phyloP scores from a whole-genome alignment of 768 basidiomycete genomes.

The Suillus subaureus region DNA sequence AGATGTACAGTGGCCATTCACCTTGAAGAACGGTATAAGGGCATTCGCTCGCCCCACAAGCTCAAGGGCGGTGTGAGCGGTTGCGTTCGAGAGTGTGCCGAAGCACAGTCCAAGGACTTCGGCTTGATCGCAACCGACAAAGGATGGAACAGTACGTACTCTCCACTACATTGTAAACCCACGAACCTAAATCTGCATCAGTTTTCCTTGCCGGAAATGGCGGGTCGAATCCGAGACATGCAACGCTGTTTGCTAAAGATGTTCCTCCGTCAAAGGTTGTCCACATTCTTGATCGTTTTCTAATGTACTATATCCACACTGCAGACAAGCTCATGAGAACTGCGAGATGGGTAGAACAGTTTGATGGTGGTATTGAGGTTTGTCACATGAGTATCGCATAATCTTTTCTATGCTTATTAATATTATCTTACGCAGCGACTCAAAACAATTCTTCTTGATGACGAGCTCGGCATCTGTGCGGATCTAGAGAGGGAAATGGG shows the following conservation, averaged over 20 bases:
- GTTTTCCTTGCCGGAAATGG: conserved; percentile 75
- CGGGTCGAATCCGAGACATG: conserved; percentile 62
- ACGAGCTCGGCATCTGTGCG: conserved; percentile 70
- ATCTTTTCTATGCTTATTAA: neutral
- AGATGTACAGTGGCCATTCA: conserved; percentile 53
- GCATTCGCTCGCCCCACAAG: conserved; percentile 71
- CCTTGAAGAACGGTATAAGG: conserved; percentile 73
- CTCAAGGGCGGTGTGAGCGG: conserved; percentile 78
- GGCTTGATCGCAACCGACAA: conserved; percentile 78
- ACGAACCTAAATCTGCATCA: conserved; percentile 17
- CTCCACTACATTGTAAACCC: conserved; percentile 3
- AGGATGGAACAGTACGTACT: conserved; percentile 64
- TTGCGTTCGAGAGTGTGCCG: conserved; percentile 76
- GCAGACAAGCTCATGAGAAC: conserved; percentile 74
- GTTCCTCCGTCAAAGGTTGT: conserved; percentile 67
- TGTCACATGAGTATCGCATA: conserved; percentile 5
- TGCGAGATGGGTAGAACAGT: conserved; percentile 70
- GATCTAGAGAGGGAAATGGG: conserved; percentile 71
- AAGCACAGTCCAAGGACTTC: conserved; percentile 76
- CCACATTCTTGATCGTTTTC: conserved; percentile 63
- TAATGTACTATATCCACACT: conserved; percentile 71
- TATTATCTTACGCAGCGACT: conserved; percentile 46
- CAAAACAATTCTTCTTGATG: conserved; percentile 63
- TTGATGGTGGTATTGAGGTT: conserved; percentile 69
- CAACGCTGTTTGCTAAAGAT: conserved; percentile 64